phyloP scores from a whole-genome alignment of 345 rosid genomes.

The Eucalyptus sp. region DNA sequence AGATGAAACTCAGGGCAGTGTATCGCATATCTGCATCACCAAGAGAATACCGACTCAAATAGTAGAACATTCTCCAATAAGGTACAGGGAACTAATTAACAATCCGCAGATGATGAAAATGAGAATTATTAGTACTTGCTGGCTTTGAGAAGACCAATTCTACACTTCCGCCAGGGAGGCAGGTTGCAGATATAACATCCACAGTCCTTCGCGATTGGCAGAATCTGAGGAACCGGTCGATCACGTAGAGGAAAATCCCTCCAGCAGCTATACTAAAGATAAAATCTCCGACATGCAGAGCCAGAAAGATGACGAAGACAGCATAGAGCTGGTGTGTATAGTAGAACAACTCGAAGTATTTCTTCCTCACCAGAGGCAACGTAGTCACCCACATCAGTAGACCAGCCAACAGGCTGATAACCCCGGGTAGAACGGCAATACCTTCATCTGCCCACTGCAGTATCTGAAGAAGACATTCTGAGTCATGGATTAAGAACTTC shows the following conservation, averaged over 20 bases:
- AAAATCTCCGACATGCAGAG: conserved; percentile 75
- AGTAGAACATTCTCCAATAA: background rate
- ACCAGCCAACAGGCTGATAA: conserved; percentile 70
- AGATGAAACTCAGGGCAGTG: conserved; percentile 84
- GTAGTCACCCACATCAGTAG: conserved; percentile 88
- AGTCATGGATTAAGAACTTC: background rate
- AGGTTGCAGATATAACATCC: conserved; percentile 53
- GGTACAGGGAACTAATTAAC: background rate
- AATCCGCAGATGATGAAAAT: background rate
- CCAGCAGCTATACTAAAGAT: conserved; percentile 67
- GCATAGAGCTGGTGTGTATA: conserved; percentile 88
- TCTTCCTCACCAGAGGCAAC: conserved; percentile 49
- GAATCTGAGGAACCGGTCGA: conserved; percentile 85
- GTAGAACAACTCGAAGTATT: conserved; percentile 77
- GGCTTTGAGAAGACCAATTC: conserved; percentile 76
- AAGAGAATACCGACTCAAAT: background rate
- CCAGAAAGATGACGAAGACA: conserved; percentile 69
- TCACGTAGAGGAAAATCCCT: conserved; percentile 67
- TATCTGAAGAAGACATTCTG: conserved; percentile 27
- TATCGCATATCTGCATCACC: conserved; percentile 43
- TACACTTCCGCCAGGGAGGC: conserved; percentile 78
- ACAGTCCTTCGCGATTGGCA: conserved; percentile 76
- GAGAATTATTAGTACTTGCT: conserved; percentile 28
- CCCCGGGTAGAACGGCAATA: conserved; percentile 59
- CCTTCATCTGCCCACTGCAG: conserved; percentile 47